These are phyloP conservation scores for Rhizopogon vesiculosus DNA, from an alignment of 768 basidiomycete species.

Conservation along the genomic window DNA sequence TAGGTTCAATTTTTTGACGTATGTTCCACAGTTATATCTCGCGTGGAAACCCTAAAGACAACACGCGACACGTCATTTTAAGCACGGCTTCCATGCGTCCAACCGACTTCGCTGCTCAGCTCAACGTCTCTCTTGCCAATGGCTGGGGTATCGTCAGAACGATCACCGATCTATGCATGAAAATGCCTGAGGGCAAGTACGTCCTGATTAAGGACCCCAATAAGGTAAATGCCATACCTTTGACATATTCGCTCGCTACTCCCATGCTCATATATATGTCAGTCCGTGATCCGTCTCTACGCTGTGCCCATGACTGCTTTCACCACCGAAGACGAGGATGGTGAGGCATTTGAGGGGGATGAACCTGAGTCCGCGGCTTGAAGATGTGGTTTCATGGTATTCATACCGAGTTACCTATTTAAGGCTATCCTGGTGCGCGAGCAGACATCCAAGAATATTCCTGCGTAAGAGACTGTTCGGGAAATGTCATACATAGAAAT, in stretches of 20 bases:
- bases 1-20: background rate
- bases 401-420: background rate
- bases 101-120: constrained; percentile 88
- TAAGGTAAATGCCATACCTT: constrained; percentile 54
- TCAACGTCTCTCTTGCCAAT: constrained; percentile 91
- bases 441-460: background rate
- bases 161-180: constrained; percentile 90
- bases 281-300: constrained; percentile 95
- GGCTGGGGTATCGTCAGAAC: constrained; percentile 99
- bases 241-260: background rate
- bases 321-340: constrained; percentile 75
- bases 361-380: constrained; percentile 33
- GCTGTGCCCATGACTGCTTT: constrained; percentile 87
- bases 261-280: constrained; percentile 12
- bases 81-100: constrained; percentile 95
- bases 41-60: constrained; percentile 89
- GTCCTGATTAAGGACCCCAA: constrained; percentile 97
- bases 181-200: constrained; percentile 98
- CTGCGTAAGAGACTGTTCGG: background rate
- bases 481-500: background rate
- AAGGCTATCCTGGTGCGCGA: background rate
- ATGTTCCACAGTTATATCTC: constrained; percentile 75
- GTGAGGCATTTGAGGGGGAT: constrained; percentile 36
- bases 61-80: constrained; percentile 92
- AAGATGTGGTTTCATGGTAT: constrained; percentile 8